Conservation (phyloP, 2,329 filamentous ascomycete genomes). For the Lachnellula arida region DNA sequence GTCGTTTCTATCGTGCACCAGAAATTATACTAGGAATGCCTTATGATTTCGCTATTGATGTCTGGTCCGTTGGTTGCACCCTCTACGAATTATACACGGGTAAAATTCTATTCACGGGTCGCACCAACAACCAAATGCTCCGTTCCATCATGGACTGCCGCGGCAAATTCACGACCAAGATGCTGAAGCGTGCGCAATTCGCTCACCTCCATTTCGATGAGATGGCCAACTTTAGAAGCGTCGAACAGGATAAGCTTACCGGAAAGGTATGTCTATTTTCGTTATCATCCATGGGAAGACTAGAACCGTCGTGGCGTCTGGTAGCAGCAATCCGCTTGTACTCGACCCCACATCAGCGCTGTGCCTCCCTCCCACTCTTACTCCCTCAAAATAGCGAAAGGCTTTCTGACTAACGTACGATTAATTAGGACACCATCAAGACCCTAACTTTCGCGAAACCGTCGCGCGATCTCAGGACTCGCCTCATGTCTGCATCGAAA, state of each 20-base stretch:
- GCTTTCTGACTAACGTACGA: constrained; percentile 7
- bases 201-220: constrained; percentile 79
- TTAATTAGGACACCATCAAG: constrained; percentile 57
- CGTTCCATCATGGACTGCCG: constrained; percentile 93
- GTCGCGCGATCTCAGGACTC: constrained; percentile 73
- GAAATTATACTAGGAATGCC: constrained; percentile 97
- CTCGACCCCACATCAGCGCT: constrained; percentile 6
- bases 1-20: constrained; percentile 93
- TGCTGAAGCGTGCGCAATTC: constrained; percentile 78
- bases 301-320: constrained; percentile 30
- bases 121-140: constrained; percentile 98
- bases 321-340: not conserved
- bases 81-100: constrained; percentile 96
- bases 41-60: constrained; percentile 90
- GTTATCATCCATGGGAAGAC: not conserved
- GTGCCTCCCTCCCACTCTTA: constrained; percentile 1
- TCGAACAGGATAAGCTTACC: constrained; percentile 82
- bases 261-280: constrained; percentile 57
- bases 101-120: constrained; percentile 92
- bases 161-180: constrained; percentile 84
- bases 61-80: constrained; percentile 98
- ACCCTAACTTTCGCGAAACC: constrained; percentile 69
- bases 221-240: constrained; percentile 74
- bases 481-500: constrained; percentile 68
- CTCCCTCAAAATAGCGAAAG: constrained; percentile 5